These are phyloP conservation scores for Physaria fendleri DNA, from an alignment of 345 rosid species.

Conservation along the genomic window DNA sequence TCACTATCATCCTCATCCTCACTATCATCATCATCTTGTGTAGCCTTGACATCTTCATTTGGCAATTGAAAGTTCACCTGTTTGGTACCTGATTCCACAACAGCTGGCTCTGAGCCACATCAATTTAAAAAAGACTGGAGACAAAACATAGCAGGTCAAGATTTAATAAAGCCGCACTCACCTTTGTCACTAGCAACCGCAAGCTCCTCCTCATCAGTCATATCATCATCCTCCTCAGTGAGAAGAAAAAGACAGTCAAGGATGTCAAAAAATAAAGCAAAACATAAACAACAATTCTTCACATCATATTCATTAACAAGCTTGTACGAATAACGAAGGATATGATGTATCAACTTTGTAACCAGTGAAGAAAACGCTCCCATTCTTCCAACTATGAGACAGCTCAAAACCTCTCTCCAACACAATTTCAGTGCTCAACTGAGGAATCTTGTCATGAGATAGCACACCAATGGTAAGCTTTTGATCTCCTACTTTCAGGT, in stretches of 20 bases:
- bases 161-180: conserved; percentile 9
- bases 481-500: conserved; percentile 32
- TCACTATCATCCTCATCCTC: conserved; percentile 24
- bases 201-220: conserved; percentile 7
- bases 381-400: conserved; percentile 63
- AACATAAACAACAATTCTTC: neutral
- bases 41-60: conserved; percentile 26
- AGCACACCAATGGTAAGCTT: conserved; percentile 62
- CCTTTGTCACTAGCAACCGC: conserved; percentile 23
- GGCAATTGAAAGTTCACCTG: conserved; percentile 45
- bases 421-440: conserved; percentile 48
- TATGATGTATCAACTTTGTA: conserved; percentile 41
- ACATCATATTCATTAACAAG: conserved; percentile 6
- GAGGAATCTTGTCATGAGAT: conserved; percentile 57
- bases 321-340: conserved; percentile 34
- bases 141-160: neutral
- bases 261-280: neutral
- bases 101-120: conserved; percentile 19
- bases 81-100: conserved; percentile 21
- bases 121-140: neutral
- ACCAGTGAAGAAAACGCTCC: conserved; percentile 62
- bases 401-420: conserved; percentile 48
- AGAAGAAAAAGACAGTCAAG: conserved; percentile 28
- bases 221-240: conserved; percentile 26
- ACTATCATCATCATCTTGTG: conserved; percentile 20